Evolutionary conservation across 768 basidiomycete genomes (phyloP).

Genomic region (Dioszegia crocea): DNA sequence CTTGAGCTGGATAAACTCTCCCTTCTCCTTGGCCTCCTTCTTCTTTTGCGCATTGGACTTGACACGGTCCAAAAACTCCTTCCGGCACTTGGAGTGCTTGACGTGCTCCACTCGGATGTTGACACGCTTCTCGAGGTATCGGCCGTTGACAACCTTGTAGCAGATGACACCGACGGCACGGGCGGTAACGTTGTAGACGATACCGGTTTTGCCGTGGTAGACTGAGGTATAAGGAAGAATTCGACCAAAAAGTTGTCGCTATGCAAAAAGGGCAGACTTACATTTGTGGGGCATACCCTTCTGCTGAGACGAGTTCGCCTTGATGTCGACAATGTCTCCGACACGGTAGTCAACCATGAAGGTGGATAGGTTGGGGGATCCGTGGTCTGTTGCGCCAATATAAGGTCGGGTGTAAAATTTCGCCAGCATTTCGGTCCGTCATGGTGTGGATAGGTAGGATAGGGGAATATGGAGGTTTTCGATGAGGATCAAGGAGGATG

Average conservation of each 20-base stretch:
- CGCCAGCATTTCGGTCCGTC: not conserved
- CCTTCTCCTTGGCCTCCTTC: slow-evolving; percentile 80
- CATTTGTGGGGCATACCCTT: slow-evolving; percentile 99
- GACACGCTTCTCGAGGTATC: slow-evolving; percentile 98
- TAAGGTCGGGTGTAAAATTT: not conserved
- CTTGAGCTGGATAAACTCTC: slow-evolving; percentile 82
- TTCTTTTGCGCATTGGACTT: slow-evolving; percentile 82
- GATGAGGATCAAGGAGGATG: not conserved
- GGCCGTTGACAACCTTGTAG: slow-evolving; percentile 97
- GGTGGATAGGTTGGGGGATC: slow-evolving; percentile 82
- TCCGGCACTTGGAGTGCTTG: slow-evolving; percentile 91
- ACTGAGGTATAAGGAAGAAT: slow-evolving; percentile 16
- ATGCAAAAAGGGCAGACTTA: slow-evolving; percentile 53
- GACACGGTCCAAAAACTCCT: slow-evolving; percentile 95
- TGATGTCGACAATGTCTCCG: slow-evolving; percentile 99
- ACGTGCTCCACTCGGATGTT: slow-evolving; percentile 96
- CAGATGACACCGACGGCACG: slow-evolving; percentile 93
- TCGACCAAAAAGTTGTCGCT: not conserved
- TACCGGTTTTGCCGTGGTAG: slow-evolving; percentile 81
- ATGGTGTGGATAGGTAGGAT: not conserved
- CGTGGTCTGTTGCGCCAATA: slow-evolving; percentile 62
- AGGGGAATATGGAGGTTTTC: no score
- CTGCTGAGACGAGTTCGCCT: slow-evolving; percentile 97
- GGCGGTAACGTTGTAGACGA: slow-evolving; percentile 96
- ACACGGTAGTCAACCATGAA: slow-evolving; percentile 89